A percentile compares a stretch with the other conserved stretches of the same genome.
Evolutionary conservation across 2,329 filamentous ascomycete species (phyloP).

Genomic region (Pseudogymnoascus sp.): DNA sequence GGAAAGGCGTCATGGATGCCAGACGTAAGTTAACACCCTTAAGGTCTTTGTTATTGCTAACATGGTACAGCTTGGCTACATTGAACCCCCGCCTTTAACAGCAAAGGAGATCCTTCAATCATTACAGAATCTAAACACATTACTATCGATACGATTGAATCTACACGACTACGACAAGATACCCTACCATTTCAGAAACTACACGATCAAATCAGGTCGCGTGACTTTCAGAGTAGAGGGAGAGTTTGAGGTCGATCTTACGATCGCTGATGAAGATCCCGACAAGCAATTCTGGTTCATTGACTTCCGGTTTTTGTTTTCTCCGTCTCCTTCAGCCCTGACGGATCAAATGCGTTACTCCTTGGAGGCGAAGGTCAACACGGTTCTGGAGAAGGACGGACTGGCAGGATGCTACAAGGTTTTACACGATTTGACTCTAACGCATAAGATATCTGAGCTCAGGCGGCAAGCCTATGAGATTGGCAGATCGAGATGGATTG

Average conservation of each 20-base stretch:
- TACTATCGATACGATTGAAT: slow-evolving; percentile 74
- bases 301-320: slow-evolving; percentile 78
- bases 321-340: slow-evolving; percentile 54
- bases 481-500: slow-evolving; percentile 64
- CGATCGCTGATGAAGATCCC: slow-evolving; percentile 77
- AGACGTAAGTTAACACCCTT: slow-evolving; percentile 46
- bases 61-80: slow-evolving; percentile 57
- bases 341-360: slow-evolving; percentile 54
- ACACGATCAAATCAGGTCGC: slow-evolving; percentile 73
- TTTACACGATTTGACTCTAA: slow-evolving; percentile 79
- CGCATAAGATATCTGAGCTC: slow-evolving; percentile 80
- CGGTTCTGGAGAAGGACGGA: slow-evolving; percentile 59
- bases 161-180: slow-evolving; percentile 70
- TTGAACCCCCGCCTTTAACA: slow-evolving; percentile 63
- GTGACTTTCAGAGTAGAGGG: slow-evolving; percentile 76
- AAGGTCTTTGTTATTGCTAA: slow-evolving; percentile 12
- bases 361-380: slow-evolving; percentile 66
- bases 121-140: slow-evolving; percentile 72
- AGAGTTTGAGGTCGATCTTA: slow-evolving; percentile 91
- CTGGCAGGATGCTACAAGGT: slow-evolving; percentile 75
- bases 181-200: slow-evolving; percentile 68
- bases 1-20: slow-evolving; percentile 72
- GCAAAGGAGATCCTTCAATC: slow-evolving; percentile 64
- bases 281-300: slow-evolving; percentile 88
- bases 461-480: slow-evolving; percentile 68